Percentiles rank a stretch among this genome's conserved stretches.
Conservation (phyloP, 352 stramenopile species). For the Phytophthora macrochlamydospora region DNA sequence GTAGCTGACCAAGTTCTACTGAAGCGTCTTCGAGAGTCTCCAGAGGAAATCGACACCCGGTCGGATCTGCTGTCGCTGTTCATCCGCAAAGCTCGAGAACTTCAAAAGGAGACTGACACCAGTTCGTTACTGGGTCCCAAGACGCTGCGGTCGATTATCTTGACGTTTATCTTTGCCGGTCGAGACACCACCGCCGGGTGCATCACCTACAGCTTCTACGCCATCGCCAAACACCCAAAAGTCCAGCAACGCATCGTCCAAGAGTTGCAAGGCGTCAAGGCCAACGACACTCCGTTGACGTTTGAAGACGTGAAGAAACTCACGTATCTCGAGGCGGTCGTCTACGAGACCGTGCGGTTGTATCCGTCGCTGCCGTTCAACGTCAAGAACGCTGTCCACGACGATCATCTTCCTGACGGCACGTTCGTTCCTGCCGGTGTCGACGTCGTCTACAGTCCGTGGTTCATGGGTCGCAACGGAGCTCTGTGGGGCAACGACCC, state of each 20-base stretch:
- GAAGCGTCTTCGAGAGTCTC: conserved; percentile 39
- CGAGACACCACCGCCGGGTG: conserved; percentile 80
- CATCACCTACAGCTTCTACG: conserved; percentile 82
- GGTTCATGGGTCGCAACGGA: conserved; percentile 71
- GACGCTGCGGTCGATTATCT: conserved; percentile 66
- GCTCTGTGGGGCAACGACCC: conserved; percentile 60
- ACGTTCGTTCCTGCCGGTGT: conserved; percentile 73
- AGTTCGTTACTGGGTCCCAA: conserved; percentile 20
- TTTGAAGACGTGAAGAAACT: conserved; percentile 68
- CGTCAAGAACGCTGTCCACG: conserved; percentile 62
- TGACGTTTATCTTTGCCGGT: conserved; percentile 86
- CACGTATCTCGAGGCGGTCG: conserved; percentile 71
- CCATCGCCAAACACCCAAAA: conserved; percentile 55
- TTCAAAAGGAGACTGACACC: conserved; percentile 1
- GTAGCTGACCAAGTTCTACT: conserved; percentile 58
- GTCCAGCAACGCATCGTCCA: conserved; percentile 61
- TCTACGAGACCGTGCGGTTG: conserved; percentile 73
- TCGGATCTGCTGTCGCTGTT: conserved; percentile 62
- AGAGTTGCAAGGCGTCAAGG: conserved; percentile 36
- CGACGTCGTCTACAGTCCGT: conserved; percentile 74
- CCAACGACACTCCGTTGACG: conserved; percentile 22
- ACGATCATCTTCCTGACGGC: conserved; percentile 72
- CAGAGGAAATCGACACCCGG: conserved; percentile 29
- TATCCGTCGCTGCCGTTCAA: conserved; percentile 80
- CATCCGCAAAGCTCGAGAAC: conserved; percentile 54